Evolutionary conservation across 2,329 filamentous ascomycete genomes (phyloP), one percentile per base, ranked within the genome.

Genomic region (Pyrenophora graminea): DNA sequence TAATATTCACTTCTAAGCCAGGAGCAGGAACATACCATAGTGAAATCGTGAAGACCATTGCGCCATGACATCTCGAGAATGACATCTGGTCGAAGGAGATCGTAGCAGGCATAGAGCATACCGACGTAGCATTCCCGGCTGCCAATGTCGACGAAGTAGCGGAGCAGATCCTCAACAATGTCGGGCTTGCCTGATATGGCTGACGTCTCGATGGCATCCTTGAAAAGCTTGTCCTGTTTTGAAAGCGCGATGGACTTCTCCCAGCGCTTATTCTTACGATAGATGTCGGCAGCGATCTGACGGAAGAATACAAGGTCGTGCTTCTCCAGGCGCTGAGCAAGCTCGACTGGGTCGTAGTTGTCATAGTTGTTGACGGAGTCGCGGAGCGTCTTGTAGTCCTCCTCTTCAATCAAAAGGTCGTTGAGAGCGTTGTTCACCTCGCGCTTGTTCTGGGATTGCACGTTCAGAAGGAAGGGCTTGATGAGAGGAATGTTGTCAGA

Each of bases 181-280:
- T 97, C 92, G 10, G 82, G 72, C 83, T 97, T 97, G 71, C 83
- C 82, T 44, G 93, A 97, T 48, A 97, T 89, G 23, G 94, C 94
- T 27, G 95, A 85, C 12, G 94, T 99, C 82, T 99, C 94, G 58
- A 99, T 97, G 21, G 95, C 94, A 77, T 99, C 94, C 82, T 97
- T 97, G 87, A 94, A 99, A 13, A 99, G 82, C 84, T 97, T 97
- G 80, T 99, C 94, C 75, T 99, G 93, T 83, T 99, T 99, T 13
- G 93, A 97, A 39, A 99, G 81, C 30, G 91, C 85, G 74, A 99
- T 99, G 3, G 92, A 97, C 80, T 97, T 97, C 80, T 97, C 93
- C 95, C 95, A 99, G 59, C 94, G 86, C 88, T 97, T 97, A 82
- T 96, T 97, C 84, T 97, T 99, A 74, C 95, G 91, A 81, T 97